Evolutionary conservation across 2,329 filamentous ascomycete species (phyloP), one percentile per base, ranked within the genome.

Genomic region (Colletotrichum limetticola): DNA sequence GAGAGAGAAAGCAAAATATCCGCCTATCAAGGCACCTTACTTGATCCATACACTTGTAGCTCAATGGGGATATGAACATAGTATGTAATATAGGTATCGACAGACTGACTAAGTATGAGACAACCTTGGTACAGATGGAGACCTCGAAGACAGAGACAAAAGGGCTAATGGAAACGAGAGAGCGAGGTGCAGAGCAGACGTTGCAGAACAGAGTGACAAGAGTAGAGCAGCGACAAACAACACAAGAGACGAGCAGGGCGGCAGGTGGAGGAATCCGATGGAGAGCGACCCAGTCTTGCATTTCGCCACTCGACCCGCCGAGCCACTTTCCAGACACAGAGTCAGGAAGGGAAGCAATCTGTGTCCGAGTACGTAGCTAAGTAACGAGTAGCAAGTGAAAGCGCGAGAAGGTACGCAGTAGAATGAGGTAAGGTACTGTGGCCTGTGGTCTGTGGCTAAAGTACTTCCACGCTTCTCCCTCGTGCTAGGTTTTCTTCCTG

Each of bases 281-380:
- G 62, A 49, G 42, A 55, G 19, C 28, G 68, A 60, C 55, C 58
- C 66, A 70, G 58, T 71, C 28, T 60, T 52, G 46, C 35, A 24
- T 71, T 68, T 35, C 68, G 69, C 69, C 69, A 71, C 69, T 63
- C 11, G 64, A 71, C 68, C 68, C 68, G 64, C 69, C 28, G 52
- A 42, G 37, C 65, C 64, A 49, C 53, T 65, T 68, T 55, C 35
- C 57, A 61, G 30, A 32, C 30, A 32, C 30, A 32, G n/a, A 56
- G 57, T 58, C 52, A 22, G 64, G 64, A 62, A 37, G 56, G 32
- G 11, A 35, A 35, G 32, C 37, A 62, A 26, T 56, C 24, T 37
- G 49, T 52, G 22, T 58, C 16, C 22, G 53, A 49, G 67, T 63
- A 42, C 37, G 37, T 42, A 42, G 37, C 37, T 16, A 42, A 42